phyloP scores from a whole-genome alignment of 345 rosid species.

The Lepidium africanum region DNA sequence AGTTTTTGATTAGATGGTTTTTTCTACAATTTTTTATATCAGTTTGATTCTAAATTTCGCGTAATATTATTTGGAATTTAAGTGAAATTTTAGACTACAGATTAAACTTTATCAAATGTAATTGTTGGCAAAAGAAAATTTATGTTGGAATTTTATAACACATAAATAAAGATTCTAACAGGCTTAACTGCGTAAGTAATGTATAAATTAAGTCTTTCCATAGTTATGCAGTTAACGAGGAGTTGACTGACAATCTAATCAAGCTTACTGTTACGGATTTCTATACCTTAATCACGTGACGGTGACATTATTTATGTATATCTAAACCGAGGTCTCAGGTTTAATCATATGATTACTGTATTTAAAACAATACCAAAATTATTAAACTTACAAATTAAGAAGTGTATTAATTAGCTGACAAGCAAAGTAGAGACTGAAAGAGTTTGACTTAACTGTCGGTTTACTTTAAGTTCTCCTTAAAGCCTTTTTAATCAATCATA shows the following conservation, averaged over 20 bases:
- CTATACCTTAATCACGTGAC: constrained; percentile 1
- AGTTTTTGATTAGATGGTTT: too few relatives aligned
- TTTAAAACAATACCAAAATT: not conserved
- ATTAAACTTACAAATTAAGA: too few relatives aligned
- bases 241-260: not conserved
- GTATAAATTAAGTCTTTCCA: not conserved
- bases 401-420: not conserved
- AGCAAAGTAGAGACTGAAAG: not conserved
- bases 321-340: not conserved
- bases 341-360: not conserved
- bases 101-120: too few relatives aligned
- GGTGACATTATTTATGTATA: not conserved
- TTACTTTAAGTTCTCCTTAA: constrained; percentile 2
- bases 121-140: too few relatives aligned
- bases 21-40: too few relatives aligned
- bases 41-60: too few relatives aligned
- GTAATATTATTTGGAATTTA: too few relatives aligned
- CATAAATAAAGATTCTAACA: too few relatives aligned
- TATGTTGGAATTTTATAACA: too few relatives aligned
- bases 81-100: too few relatives aligned
- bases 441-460: not conserved
- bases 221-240: not conserved
- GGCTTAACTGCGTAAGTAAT: not conserved
- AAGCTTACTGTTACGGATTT: not conserved
- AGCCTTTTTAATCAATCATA: not conserved